Evolutionary conservation across 2,329 filamentous ascomycete species (phyloP), one percentile per base, ranked within the genome.

Genomic region (Aspergillus sp.): DNA sequence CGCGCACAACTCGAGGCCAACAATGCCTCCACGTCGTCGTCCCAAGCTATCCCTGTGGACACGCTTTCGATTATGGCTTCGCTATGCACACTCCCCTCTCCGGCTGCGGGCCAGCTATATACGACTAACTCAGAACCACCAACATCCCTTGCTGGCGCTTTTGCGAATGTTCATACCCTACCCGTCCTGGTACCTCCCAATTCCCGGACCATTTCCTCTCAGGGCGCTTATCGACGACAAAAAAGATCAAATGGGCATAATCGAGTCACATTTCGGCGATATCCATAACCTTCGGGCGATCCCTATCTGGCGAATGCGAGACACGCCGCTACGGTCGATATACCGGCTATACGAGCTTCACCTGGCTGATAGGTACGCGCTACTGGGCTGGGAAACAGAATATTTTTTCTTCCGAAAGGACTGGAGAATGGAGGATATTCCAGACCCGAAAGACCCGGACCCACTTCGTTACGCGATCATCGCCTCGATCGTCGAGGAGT

Each of bases 301-400:
- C 49, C 66, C 69, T 1, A 57, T 72, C 36, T 73, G 66, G 65
- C 66, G 66, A 16, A 56, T 63, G 49, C 64, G 70, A 5, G 69
- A 73, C 51, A 73, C 66, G 4, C 69, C 69, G 2, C 59, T 71
- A 3, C 69, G 70, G 29, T 67, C 68, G 16, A 54, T 71, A 5
- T 73, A 73, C 54, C 69, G 69, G 6, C 61, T 73, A 46, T 71
- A 72, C 51, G 69, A 73, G 45, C 56, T 63, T 11, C 55, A 64
- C 20, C 54, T 63, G 1, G 60, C 69, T 6, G 63, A 61, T 11
- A 57, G 61, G 12, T 70, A 68, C 46, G 60, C 58, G 52, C 55
- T 62, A 11, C 59, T 70, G 24, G 67, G 69, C 1, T 58, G 46
- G 11, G 67, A 71, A 50, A 63, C 58, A 11, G 68, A 70, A 51